These are phyloP conservation scores for Pigoraptor vietnamica DNA, from an alignment of 78 protist species.

Conservation along the genomic window DNA sequence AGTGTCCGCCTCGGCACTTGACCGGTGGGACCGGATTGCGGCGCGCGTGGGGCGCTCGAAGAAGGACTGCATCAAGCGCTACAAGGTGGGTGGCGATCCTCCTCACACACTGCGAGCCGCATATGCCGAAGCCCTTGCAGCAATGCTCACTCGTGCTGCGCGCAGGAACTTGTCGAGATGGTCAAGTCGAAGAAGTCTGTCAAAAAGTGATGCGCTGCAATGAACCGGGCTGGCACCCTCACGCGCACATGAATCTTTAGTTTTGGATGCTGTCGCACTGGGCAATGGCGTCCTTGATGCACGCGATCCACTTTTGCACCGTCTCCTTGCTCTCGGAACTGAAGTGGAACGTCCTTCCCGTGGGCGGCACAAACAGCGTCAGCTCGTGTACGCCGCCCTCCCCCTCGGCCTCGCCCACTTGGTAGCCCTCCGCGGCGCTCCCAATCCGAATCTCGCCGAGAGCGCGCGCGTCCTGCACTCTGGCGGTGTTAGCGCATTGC, in stretches of 20 bases:
- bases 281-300: not conserved
- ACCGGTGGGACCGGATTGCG: slow-evolving; percentile 3
- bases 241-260: too few relatives aligned
- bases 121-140: too few relatives aligned
- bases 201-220: too few relatives aligned
- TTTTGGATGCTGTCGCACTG: not conserved
- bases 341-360: not conserved
- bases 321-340: not conserved
- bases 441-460: not conserved
- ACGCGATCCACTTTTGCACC: not conserved
- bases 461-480: not conserved
- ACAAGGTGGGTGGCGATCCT: not conserved
- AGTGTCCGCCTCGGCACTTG: not conserved
- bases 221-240: too few relatives aligned
- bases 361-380: not conserved
- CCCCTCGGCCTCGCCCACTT: not conserved
- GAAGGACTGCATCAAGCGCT: not conserved
- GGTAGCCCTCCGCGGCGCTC: not conserved
- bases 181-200: slow-evolving; percentile 5
- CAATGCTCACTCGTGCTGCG: too few relatives aligned
- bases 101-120: too few relatives aligned
- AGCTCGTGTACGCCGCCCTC: not conserved
- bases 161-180: not conserved
- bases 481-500: not conserved
- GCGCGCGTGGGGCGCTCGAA: not conserved